phyloP scores from a whole-genome alignment of 352 stramenopile genomes.

The Globisporangium nodosum region DNA sequence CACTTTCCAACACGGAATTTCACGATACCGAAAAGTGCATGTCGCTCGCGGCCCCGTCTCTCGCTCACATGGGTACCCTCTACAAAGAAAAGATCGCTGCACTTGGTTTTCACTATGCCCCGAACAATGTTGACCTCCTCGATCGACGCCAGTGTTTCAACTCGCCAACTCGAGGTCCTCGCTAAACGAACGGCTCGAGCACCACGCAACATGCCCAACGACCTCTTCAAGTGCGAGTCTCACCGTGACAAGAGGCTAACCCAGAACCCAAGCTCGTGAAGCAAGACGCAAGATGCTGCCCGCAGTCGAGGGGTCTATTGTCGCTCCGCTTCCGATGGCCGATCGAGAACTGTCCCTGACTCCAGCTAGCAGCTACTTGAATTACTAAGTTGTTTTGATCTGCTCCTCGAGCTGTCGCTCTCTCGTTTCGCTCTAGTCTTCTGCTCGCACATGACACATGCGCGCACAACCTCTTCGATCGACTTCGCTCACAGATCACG shows the following conservation, averaged over 20 bases:
- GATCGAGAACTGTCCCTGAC: not conserved
- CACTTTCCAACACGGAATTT: not conserved
- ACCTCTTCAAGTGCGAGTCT: too few species aligned
- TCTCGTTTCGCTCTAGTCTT: not conserved
- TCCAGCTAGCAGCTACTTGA: not conserved
- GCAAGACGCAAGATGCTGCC: too few species aligned
- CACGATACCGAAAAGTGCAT: not conserved
- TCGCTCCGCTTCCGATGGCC: constrained; percentile 3
- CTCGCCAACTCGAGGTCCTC: too few species aligned
- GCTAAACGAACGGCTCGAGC: too few species aligned
- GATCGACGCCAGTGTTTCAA: too few species aligned
- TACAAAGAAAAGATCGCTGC: not conserved
- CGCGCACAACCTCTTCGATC: not conserved
- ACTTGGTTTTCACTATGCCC: not conserved
- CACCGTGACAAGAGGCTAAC: too few species aligned
- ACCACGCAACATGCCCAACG: too few species aligned
- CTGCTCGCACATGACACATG: not conserved
- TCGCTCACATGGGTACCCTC: not conserved
- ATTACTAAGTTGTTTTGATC: not conserved
- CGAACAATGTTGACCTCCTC: too few species aligned
- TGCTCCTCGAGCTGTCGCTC: not conserved
- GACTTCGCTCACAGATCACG: not conserved
- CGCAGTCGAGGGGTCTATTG: not conserved
- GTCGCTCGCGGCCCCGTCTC: not conserved
- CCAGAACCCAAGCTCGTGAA: too few species aligned